Percentiles rank a stretch among this genome's conserved stretches.
These are phyloP conservation scores for Hyphodiscus hymeniophilus DNA, from an alignment of 495 filamentous ascomycete species.

Conservation along the genomic window DNA sequence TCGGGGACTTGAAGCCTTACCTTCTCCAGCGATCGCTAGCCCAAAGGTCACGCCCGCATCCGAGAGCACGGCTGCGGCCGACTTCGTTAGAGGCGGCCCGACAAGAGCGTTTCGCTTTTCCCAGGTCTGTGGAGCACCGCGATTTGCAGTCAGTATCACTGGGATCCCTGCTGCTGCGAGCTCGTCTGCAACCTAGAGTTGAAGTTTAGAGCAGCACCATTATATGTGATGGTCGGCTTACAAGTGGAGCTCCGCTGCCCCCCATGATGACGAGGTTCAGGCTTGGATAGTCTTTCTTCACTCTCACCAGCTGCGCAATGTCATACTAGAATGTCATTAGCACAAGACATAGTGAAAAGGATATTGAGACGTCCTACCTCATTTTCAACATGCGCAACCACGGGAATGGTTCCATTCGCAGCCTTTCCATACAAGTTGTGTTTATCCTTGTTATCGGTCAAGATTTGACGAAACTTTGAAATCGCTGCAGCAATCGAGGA, in stretches of 20 bases:
- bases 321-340: constrained; percentile 22
- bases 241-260: constrained; percentile 26
- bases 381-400: constrained; percentile 28
- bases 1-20: constrained; percentile 2
- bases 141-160: constrained; percentile 30
- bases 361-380: constrained; percentile 16
- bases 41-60: constrained; percentile 29
- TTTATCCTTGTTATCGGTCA: constrained; percentile 23
- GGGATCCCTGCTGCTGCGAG: constrained; percentile 31
- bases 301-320: constrained; percentile 27
- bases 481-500: constrained; percentile 25
- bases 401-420: constrained; percentile 23
- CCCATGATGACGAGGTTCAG: constrained; percentile 28
- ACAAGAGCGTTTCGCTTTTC: constrained; percentile 25
- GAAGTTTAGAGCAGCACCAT: neutral
- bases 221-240: constrained; percentile 7
- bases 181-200: constrained; percentile 28
- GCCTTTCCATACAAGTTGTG: constrained; percentile 26
- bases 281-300: constrained; percentile 24
- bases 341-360: neutral
- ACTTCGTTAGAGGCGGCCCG: constrained; percentile 29
- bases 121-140: constrained; percentile 25
- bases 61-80: constrained; percentile 26
- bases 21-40: constrained; percentile 16
- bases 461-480: constrained; percentile 21